phyloP scores from a whole-genome alignment of 1,284 basidiomycete genomes.

The Coriolopsis trogii region DNA sequence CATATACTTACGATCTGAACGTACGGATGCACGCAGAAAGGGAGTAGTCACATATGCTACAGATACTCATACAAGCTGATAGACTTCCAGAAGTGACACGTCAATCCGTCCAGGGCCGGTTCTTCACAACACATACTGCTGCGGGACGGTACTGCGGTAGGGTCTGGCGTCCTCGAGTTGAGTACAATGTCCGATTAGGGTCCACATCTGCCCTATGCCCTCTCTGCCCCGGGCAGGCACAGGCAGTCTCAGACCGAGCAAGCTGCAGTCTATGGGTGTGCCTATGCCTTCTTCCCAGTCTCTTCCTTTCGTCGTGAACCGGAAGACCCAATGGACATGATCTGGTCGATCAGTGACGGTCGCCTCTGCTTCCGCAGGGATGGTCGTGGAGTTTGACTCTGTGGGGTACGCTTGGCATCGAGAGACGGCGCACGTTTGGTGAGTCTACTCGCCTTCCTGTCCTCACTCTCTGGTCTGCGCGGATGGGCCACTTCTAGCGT shows the following conservation, averaged over 20 bases:
- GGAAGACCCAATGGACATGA: constrained; percentile 17
- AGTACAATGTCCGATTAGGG: not conserved
- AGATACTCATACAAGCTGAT: not conserved
- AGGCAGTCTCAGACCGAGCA: too few species aligned
- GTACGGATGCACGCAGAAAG: not conserved
- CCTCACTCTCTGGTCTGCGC: constrained; percentile 12
- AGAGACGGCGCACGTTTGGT: not conserved
- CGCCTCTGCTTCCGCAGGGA: constrained; percentile 23
- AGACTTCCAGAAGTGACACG: not conserved
- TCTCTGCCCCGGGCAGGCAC: constrained; percentile 6
- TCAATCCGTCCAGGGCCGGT: not conserved
- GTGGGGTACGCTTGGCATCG: constrained; percentile 8
- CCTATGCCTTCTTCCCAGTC: constrained; percentile 13
- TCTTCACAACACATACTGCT: not conserved
- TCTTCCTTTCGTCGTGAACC: constrained; percentile 17
- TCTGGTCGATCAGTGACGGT: constrained; percentile 23
- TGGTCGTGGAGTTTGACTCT: constrained; percentile 7
- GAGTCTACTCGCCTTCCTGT: constrained; percentile 15
- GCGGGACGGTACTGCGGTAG: not conserved
- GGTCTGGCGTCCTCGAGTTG: not conserved
- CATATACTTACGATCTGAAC: too few species aligned
- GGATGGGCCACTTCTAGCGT: constrained; percentile 26
- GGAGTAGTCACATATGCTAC: not conserved
- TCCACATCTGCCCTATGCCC: constrained; percentile 4
- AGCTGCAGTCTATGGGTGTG: not conserved